Evolutionary conservation across 305 asterid species (phyloP).

Genomic region (Petunia hybrid): DNA sequence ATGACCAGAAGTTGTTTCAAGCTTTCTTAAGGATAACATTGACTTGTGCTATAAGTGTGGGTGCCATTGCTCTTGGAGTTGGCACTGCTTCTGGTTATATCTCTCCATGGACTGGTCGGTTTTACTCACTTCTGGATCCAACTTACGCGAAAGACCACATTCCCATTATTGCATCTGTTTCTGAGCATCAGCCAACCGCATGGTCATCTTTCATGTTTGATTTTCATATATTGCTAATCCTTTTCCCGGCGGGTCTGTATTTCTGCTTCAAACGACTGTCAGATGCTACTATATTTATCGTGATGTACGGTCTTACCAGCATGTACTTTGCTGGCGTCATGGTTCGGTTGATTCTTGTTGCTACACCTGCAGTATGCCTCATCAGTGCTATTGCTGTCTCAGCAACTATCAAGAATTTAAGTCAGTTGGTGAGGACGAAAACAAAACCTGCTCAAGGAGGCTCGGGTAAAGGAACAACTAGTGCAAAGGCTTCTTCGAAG

Average conservation of each 20-base stretch:
- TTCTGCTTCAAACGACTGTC: slow-evolving; percentile 98
- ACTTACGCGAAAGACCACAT: slow-evolving; percentile 98
- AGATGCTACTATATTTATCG: slow-evolving; percentile 93
- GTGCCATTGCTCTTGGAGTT: slow-evolving; percentile 83
- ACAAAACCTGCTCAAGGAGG: slow-evolving; percentile 61
- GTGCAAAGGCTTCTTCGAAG: slow-evolving; percentile 84
- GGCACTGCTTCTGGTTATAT: slow-evolving; percentile 99
- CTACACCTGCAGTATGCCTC: slow-evolving; percentile 99
- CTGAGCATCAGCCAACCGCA: slow-evolving; percentile 99
- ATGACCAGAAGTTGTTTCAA: slow-evolving; percentile 90
- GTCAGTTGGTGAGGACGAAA: slow-evolving; percentile 83
- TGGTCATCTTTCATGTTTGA: slow-evolving; percentile 99
- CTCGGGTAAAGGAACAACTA: slow-evolving; percentile 72
- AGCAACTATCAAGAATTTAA: slow-evolving; percentile 89
- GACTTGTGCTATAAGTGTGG: slow-evolving; percentile 80
- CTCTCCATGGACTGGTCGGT: slow-evolving; percentile 99
- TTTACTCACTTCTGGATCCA: slow-evolving; percentile 96
- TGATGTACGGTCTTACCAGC: slow-evolving; percentile 98
- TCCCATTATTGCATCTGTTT: slow-evolving; percentile 98
- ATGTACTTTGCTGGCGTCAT: slow-evolving; percentile 99
- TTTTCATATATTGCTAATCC: slow-evolving; percentile 80
- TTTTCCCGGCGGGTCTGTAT: slow-evolving; percentile 97
- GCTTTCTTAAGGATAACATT: slow-evolving; percentile 85
- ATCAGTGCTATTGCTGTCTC: slow-evolving; percentile 98
- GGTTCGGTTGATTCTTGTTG: slow-evolving; percentile 98